A percentile compares a stretch with the other conserved stretches of the same genome.
These are phyloP conservation scores for Oryza australiensis DNA, from an alignment of 176 grass and related monocot species.

Conservation along the genomic window DNA sequence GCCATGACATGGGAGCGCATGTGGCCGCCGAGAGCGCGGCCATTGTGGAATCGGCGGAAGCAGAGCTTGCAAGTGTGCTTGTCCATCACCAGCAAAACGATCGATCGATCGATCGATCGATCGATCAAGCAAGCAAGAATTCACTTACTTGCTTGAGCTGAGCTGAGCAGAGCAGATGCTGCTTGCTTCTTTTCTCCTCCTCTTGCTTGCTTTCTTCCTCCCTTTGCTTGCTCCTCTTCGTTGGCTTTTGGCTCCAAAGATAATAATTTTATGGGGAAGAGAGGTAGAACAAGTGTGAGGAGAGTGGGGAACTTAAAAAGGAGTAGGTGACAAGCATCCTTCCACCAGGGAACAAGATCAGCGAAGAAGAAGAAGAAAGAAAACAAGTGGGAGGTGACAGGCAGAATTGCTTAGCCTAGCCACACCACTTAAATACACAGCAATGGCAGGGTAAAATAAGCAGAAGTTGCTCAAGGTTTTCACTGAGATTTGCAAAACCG, in stretches of 20 bases:
- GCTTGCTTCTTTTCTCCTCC: conserved; percentile 29
- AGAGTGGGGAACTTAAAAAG: conserved; percentile 52
- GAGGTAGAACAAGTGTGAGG: conserved; percentile 30
- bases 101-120: not conserved
- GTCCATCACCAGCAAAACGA: conserved; percentile 45
- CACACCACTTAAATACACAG: conserved; percentile 39
- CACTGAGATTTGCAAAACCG: conserved; percentile 13
- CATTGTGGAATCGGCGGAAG: conserved; percentile 84
- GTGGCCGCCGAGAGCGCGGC: conserved; percentile 87
- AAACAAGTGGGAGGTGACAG: conserved; percentile 15
- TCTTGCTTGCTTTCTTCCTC: conserved; percentile 3
- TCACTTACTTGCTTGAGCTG: not conserved
- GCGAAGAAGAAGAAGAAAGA: not conserved
- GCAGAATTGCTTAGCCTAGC: conserved; percentile 35
- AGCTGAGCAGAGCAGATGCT: conserved; percentile 15
- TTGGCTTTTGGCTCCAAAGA: conserved; percentile 25
- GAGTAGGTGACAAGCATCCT: conserved; percentile 89
- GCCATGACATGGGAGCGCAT: conserved; percentile 93
- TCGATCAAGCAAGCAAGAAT: conserved; percentile 16
- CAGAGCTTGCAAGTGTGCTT: conserved; percentile 89
- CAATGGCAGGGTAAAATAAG: not conserved
- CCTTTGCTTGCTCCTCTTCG: conserved; percentile 39
- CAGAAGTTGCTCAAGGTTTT: conserved; percentile 11
- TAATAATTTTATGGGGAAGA: conserved; percentile 21
- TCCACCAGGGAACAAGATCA: conserved; percentile 38